These are phyloP conservation scores for Pseudogymnoascus sp. DNA, from an alignment of 2,329 filamentous ascomycete species.

Conservation along the genomic window DNA sequence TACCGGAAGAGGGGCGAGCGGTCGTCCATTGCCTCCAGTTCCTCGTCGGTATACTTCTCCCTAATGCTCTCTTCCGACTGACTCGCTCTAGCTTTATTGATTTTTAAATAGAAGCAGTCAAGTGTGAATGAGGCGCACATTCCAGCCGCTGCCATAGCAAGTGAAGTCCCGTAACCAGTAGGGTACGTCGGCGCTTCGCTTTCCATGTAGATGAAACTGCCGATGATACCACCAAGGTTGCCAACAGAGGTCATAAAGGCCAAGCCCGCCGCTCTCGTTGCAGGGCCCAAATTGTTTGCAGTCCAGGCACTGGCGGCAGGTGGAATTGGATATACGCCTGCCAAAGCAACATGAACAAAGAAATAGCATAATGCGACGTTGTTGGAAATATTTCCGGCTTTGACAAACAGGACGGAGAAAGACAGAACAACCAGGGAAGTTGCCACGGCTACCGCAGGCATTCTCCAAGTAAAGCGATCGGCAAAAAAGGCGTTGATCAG, in stretches of 20 bases:
- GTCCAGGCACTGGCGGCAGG: slow-evolving; percentile 43
- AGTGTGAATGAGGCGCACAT: slow-evolving; percentile 9
- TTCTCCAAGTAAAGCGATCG: slow-evolving; percentile 39
- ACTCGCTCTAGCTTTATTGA: slow-evolving; percentile 41
- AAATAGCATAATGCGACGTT: slow-evolving; percentile 30
- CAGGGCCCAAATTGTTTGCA: slow-evolving; percentile 25
- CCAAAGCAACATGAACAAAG: slow-evolving; percentile 31
- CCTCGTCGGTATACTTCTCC: slow-evolving; percentile 15
- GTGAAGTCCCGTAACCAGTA: slow-evolving; percentile 30
- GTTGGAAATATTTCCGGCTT: slow-evolving; percentile 2
- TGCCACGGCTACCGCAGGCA: slow-evolving; percentile 38
- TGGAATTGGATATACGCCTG: slow-evolving; percentile 36
- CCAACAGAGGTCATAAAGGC: slow-evolving; percentile 26
- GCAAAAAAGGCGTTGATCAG: slow-evolving; percentile 42
- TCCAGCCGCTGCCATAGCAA: slow-evolving; percentile 21
- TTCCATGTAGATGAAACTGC: slow-evolving; percentile 32
- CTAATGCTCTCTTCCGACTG: slow-evolving; percentile 44
- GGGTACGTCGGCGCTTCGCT: slow-evolving; percentile 29
- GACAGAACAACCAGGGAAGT: slow-evolving; percentile 37
- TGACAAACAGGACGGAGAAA: slow-evolving; percentile 12
- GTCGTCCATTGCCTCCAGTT: slow-evolving; percentile 28
- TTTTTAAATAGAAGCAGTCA: slow-evolving; percentile 12
- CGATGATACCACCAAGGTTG: slow-evolving; percentile 28
- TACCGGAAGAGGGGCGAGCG: slow-evolving; percentile 29
- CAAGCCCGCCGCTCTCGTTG: slow-evolving; percentile 24